A percentile compares a stretch with the other conserved stretches of the same genome.
These are phyloP conservation scores for Apiospora aurea DNA, from an alignment of 2,329 filamentous ascomycete species.

Conservation along the genomic window DNA sequence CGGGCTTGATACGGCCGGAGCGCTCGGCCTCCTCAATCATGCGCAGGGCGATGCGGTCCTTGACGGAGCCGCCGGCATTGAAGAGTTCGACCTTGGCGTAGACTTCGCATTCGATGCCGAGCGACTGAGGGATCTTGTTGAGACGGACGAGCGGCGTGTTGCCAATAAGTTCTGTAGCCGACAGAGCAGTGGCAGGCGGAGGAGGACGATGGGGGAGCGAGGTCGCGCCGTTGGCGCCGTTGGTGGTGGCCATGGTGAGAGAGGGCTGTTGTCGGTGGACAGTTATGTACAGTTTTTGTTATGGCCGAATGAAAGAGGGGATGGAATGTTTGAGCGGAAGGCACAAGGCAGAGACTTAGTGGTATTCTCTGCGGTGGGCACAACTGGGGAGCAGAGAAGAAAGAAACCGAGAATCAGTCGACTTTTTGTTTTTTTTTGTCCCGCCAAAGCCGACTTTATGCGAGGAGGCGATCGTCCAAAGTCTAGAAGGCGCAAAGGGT, in stretches of 20 bases:
- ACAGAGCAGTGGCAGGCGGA: constrained; percentile 51
- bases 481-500: background rate
- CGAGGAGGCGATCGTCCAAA: background rate
- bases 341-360: background rate
- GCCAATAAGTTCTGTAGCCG: constrained; percentile 87
- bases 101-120: constrained; percentile 87
- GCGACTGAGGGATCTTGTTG: constrained; percentile 89
- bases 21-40: constrained; percentile 98
- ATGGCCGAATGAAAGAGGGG: background rate
- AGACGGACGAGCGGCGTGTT: constrained; percentile 95
- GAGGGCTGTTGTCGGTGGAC: background rate
- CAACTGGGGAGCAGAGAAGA: constrained; percentile 1
- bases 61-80: constrained; percentile 92
- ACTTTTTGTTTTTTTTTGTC: constrained; percentile 20
- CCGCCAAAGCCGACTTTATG: constrained; percentile 20
- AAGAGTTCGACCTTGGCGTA: constrained; percentile 94
- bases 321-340: background rate
- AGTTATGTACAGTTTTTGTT: background rate
- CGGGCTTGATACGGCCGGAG: constrained; percentile 92
- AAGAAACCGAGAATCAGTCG: constrained; percentile 12
- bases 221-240: constrained; percentile 35
- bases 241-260: constrained; percentile 31
- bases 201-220: constrained; percentile 38
- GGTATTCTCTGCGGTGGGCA: constrained; percentile 3
- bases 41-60: constrained; percentile 92